Evolutionary conservation across 495 filamentous ascomycete species (phyloP).

Genomic region (Hypoxylon lenormandii): DNA sequence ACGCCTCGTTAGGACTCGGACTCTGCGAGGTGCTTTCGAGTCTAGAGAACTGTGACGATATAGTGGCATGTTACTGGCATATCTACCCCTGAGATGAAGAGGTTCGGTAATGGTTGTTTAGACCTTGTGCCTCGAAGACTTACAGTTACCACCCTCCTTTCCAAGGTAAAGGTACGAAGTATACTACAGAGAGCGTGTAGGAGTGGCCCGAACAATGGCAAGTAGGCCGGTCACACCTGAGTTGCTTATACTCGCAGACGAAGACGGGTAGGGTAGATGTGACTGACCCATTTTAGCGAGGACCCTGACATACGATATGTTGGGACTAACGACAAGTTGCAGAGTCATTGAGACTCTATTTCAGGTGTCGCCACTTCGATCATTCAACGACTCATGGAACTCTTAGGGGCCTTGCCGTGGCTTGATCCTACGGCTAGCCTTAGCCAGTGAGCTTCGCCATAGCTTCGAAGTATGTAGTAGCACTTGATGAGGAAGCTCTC

Average conservation of each 20-base stretch:
- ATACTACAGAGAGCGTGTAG: conserved; percentile 9
- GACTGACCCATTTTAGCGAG: conserved; percentile 13
- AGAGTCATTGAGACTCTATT: conserved; percentile 11
- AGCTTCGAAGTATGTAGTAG: not conserved
- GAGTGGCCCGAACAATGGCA: conserved; percentile 4
- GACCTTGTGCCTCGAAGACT: conserved; percentile 1
- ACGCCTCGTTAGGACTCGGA: conserved; percentile 8
- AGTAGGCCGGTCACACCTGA: conserved; percentile 4
- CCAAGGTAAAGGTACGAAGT: not conserved
- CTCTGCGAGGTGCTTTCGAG: not conserved
- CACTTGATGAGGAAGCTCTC: not conserved
- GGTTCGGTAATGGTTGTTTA: conserved; percentile 1
- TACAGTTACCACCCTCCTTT: conserved; percentile 3
- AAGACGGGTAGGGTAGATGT: conserved; percentile 26
- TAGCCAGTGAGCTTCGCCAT: not conserved
- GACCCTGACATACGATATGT: conserved; percentile 6
- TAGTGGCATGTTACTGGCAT: not conserved
- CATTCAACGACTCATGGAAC: conserved; percentile 5
- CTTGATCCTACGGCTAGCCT: not conserved
- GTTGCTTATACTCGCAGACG: conserved; percentile 19
- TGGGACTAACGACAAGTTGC: conserved; percentile 22
- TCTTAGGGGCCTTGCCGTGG: conserved; percentile 2
- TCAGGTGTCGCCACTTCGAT: not conserved
- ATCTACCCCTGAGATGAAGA: conserved; percentile 4
- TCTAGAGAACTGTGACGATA: conserved; percentile 5